Evolutionary conservation across 2,329 filamentous ascomycete genomes (phyloP).

Genomic region (Aspergillus fumigatiaffinis): DNA sequence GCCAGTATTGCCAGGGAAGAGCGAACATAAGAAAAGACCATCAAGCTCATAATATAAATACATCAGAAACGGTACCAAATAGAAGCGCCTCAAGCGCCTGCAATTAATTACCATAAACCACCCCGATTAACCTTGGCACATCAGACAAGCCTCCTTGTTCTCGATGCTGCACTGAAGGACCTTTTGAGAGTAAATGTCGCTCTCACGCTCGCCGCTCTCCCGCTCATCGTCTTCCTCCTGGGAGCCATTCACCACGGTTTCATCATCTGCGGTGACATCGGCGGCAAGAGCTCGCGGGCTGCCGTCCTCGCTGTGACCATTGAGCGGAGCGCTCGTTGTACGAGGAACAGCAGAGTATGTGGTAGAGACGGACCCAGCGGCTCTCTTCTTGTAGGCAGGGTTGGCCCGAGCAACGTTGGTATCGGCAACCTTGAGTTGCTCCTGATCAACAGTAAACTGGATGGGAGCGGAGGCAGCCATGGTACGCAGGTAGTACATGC

Average conservation of each 20-base stretch:
- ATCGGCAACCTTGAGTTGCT: conserved; percentile 83
- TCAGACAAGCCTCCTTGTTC: conserved; percentile 88
- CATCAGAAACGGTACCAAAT: conserved; percentile 17
- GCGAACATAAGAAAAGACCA: conserved; percentile 18
- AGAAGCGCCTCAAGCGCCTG: not conserved
- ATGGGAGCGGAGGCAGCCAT: conserved; percentile 96
- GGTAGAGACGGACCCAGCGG: conserved; percentile 55
- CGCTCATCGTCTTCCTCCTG: conserved; percentile 65
- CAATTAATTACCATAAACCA: not conserved
- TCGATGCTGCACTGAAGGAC: conserved; percentile 94
- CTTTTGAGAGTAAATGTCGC: conserved; percentile 92
- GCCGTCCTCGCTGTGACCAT: conserved; percentile 47
- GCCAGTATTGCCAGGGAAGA: conserved; percentile 7
- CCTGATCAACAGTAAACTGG: conserved; percentile 98
- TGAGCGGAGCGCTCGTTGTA: conserved; percentile 61
- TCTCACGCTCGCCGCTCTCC: conserved; percentile 70
- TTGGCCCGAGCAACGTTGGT: conserved; percentile 65
- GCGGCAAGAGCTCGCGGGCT: conserved; percentile 52
- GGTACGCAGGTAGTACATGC: conserved; percentile 99
- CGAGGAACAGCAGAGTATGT: conserved; percentile 60
- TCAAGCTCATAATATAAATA: conserved; percentile 34
- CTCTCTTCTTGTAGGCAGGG: conserved; percentile 65
- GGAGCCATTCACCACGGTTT: conserved; percentile 10
- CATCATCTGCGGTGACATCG: conserved; percentile 58
- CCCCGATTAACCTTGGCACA: conserved; percentile 81